phyloP scores from a whole-genome alignment of 2,329 filamentous ascomycete genomes.

The Tolypocladium tropicale region DNA sequence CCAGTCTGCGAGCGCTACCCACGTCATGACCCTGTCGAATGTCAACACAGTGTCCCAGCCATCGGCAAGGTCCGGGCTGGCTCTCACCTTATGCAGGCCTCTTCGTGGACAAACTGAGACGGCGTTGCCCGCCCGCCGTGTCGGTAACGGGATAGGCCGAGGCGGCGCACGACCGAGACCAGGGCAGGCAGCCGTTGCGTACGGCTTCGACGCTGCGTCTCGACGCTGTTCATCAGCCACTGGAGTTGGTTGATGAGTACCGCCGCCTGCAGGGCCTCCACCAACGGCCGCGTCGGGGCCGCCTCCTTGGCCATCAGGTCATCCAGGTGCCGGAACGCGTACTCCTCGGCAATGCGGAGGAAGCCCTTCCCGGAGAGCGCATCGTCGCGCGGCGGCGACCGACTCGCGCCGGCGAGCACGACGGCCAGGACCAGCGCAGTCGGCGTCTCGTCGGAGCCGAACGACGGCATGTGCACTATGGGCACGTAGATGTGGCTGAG shows the following conservation, averaged over 20 bases:
- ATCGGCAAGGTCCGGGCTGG: too few species aligned
- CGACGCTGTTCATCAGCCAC: slow-evolving; percentile 9
- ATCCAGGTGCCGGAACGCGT: background rate
- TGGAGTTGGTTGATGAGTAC: slow-evolving; percentile 11
- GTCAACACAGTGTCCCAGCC: background rate
- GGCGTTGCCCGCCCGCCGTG: background rate
- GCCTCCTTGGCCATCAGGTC: background rate
- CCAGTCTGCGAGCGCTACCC: slow-evolving; percentile 15
- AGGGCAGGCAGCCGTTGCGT: slow-evolving; percentile 9
- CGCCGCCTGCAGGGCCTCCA: slow-evolving; percentile 14
- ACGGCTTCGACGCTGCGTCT: slow-evolving; percentile 5
- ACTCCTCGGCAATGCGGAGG: background rate
- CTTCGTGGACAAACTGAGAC: background rate
- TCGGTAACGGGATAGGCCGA: background rate
- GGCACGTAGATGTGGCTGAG: slow-evolving; percentile 16
- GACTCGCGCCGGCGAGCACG: slow-evolving; percentile 5
- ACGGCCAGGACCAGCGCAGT: slow-evolving; percentile 8
- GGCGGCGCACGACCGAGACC: slow-evolving; percentile 6
- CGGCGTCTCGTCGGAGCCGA: slow-evolving; percentile 7
- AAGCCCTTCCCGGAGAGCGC: background rate
- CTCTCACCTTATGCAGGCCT: background rate
- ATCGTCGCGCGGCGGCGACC: background rate
- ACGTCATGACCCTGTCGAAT: slow-evolving; percentile 10
- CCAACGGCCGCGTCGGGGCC: background rate
- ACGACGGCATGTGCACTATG: slow-evolving; percentile 14